A percentile compares a stretch with the other conserved stretches of the same genome.
phyloP scores from a whole-genome alignment of 345 rosid species.

The Atalantia buxifolia region DNA sequence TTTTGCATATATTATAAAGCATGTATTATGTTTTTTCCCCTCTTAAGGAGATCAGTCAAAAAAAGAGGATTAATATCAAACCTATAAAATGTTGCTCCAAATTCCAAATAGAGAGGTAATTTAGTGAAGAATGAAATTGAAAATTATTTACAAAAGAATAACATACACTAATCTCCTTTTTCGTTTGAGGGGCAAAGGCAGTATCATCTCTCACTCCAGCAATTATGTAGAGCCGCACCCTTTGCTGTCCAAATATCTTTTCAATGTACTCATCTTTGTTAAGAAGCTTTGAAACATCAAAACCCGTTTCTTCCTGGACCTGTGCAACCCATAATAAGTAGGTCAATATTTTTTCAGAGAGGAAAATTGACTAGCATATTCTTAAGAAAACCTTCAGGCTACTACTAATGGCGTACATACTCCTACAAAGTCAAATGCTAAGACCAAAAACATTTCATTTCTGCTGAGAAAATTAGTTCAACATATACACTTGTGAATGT shows the following conservation, averaged over 20 bases:
- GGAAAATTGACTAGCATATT: neutral
- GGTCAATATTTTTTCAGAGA: neutral
- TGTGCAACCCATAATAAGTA: constrained; percentile 28
- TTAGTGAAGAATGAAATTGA: neutral
- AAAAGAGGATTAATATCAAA: neutral
- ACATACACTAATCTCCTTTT: constrained; percentile 99
- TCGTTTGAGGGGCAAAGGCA: constrained; percentile 90
- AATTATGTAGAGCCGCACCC: constrained; percentile 89
- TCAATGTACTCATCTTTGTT: constrained; percentile 84
- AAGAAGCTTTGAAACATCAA: constrained; percentile 79
- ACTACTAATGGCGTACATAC: neutral
- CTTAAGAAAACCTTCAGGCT: neutral
- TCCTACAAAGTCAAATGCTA: neutral
- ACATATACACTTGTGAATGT: neutral
- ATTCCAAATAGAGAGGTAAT: neutral
- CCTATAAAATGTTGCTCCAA: neutral
- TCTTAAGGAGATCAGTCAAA: neutral
- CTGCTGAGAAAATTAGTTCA: neutral
- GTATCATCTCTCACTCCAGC: constrained; percentile 91
- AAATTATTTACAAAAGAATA: neutral
- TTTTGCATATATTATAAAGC: neutral
- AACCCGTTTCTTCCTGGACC: constrained; percentile 97
- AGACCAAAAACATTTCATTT: neutral
- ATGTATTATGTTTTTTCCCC: neutral
- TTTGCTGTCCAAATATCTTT: constrained; percentile 85